Percentiles rank a stretch among this genome's conserved stretches.
Conservation (phyloP, 495 filamentous ascomycete species). For the Hypoxylon perforatum region DNA sequence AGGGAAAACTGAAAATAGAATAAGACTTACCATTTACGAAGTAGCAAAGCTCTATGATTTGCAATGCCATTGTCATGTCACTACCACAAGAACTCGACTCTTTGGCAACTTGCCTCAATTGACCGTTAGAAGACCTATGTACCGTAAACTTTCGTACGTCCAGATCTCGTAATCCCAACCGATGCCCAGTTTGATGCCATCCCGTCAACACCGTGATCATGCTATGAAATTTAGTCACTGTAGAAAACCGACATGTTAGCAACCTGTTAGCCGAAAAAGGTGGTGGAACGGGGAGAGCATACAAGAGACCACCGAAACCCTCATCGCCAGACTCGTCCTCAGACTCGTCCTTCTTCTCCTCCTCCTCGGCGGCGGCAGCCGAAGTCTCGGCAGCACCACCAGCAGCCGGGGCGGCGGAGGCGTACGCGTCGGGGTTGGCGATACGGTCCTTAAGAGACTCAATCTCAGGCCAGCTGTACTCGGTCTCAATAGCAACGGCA, state of each 20-base stretch:
- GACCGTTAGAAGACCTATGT: constrained; percentile 59
- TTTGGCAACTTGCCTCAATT: constrained; percentile 52
- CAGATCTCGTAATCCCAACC: constrained; percentile 51
- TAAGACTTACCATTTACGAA: constrained; percentile 57
- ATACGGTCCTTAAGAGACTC: constrained; percentile 98
- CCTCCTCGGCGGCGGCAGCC: constrained; percentile 61
- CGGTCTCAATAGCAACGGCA: constrained; percentile 88
- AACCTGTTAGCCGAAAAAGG: background rate
- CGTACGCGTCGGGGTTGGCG: constrained; percentile 96
- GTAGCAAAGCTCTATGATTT: constrained; percentile 7
- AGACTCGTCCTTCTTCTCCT: constrained; percentile 69
- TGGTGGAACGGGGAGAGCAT: constrained; percentile 44
- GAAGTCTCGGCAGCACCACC: constrained; percentile 53
- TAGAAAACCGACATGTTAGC: constrained; percentile 29
- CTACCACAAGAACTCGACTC: constrained; percentile 22
- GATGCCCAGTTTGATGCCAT: constrained; percentile 50
- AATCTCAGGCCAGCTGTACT: constrained; percentile 95
- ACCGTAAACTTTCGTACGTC: constrained; percentile 47
- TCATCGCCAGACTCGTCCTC: constrained; percentile 68
- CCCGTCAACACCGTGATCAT: constrained; percentile 49
- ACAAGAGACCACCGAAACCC: constrained; percentile 79
- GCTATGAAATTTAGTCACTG: constrained; percentile 57
- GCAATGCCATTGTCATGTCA: constrained; percentile 35
- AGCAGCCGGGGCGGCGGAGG: constrained; percentile 77
- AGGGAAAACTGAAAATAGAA: constrained; percentile 17